A percentile compares a stretch with the other conserved stretches of the same genome.
phyloP scores from a whole-genome alignment of 116 monocot genomes.

The Iris pallida region DNA sequence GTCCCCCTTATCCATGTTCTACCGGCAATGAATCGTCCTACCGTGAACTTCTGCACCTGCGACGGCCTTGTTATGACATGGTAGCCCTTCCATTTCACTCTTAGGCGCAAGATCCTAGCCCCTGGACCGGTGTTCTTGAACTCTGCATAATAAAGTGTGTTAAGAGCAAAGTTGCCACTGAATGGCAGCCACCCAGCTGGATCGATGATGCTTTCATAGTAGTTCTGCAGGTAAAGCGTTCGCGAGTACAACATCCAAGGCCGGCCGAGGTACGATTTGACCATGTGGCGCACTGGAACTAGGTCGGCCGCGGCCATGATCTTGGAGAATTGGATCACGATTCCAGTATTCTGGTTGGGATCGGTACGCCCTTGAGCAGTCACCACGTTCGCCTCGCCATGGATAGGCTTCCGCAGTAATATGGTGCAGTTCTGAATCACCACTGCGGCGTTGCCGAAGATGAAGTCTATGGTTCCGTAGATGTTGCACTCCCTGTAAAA shows the following conservation, averaged over 20 bases:
- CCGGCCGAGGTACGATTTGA: conserved; percentile 53
- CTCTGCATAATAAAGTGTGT: conserved; percentile 55
- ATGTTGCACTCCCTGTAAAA: conserved; percentile 72
- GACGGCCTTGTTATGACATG: conserved; percentile 35
- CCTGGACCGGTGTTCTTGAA: conserved; percentile 48
- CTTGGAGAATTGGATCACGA: conserved; percentile 47
- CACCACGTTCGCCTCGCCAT: conserved; percentile 49
- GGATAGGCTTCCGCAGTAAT: conserved; percentile 23
- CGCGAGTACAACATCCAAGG: conserved; percentile 62
- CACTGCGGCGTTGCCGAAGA: conserved; percentile 63
- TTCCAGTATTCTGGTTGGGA: conserved; percentile 65
- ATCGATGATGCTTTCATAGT: conserved; percentile 39
- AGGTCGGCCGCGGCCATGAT: conserved; percentile 35
- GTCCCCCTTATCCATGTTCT: conserved; percentile 44
- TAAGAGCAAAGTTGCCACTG: conserved; percentile 27
- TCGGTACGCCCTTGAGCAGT: conserved; percentile 64
- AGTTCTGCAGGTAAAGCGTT: conserved; percentile 44
- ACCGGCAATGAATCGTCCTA: conserved; percentile 57
- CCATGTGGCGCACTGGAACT: conserved; percentile 10
- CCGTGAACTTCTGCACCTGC: conserved; percentile 38
- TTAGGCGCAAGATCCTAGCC: conserved; percentile 17
- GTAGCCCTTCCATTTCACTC: conserved; percentile 57
- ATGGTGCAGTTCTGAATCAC: conserved; percentile 60
- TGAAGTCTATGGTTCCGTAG: conserved; percentile 67
- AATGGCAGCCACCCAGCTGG: conserved; percentile 45